Evolutionary conservation across 139 green algal genomes (phyloP).

Genomic region (Nannochloris sp.): DNA sequence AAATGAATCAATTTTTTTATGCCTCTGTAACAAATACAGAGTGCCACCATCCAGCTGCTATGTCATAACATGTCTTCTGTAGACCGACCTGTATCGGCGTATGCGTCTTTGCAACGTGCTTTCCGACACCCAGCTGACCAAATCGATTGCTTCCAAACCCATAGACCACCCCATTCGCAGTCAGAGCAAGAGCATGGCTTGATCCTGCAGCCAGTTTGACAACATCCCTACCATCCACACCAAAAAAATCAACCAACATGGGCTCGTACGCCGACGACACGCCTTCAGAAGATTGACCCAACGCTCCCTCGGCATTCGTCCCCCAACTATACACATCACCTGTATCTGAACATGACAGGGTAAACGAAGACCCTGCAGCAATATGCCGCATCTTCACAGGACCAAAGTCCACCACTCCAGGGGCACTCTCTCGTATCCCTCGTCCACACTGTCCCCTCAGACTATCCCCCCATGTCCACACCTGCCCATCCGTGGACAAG

Average conservation of each 20-base stretch:
- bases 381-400: constrained; percentile 19
- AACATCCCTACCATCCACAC: constrained; percentile 13
- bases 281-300: constrained; percentile 27
- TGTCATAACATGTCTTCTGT: constrained; percentile 6
- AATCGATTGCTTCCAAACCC: constrained; percentile 33
- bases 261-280: constrained; percentile 10
- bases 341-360: constrained; percentile 22
- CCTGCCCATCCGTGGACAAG: constrained; percentile 42
- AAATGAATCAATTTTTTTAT: constrained; percentile 27
- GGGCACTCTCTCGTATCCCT: not conserved
- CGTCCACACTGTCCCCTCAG: constrained; percentile 36
- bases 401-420: constrained; percentile 14
- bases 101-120: not conserved
- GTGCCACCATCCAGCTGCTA: constrained; percentile 41
- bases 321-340: constrained; percentile 47
- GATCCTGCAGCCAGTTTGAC: constrained; percentile 25
- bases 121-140: constrained; percentile 33
- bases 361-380: constrained; percentile 36
- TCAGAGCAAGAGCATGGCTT: constrained; percentile 31
- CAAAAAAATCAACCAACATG: constrained; percentile 20
- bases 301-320: constrained; percentile 37
- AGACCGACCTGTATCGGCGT: not conserved
- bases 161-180: constrained; percentile 10
- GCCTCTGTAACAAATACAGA: constrained; percentile 20
- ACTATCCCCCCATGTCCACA: constrained; percentile 31